Percentiles rank a stretch among this genome's conserved stretches.
Conservation (phyloP, 2,329 filamentous ascomycete genomes). For the Pyricularia grisea region DNA sequence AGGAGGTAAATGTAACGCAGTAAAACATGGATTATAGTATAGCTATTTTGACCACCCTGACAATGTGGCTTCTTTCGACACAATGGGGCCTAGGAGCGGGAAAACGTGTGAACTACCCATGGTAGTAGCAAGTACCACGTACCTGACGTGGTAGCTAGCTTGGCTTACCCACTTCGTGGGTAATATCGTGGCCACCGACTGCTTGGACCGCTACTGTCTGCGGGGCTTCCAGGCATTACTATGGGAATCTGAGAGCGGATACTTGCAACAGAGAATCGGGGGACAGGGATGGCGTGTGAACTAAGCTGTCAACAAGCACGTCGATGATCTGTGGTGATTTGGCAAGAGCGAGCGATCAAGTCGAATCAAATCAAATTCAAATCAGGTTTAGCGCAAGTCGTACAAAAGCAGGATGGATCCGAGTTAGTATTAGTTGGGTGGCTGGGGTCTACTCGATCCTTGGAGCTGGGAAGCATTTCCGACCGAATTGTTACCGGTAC, state of each 20-base stretch:
- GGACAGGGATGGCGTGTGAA: neutral
- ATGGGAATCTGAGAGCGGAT: neutral
- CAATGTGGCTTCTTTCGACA: neutral
- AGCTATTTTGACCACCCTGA: too few species aligned
- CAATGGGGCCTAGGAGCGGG: neutral
- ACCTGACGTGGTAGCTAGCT: neutral
- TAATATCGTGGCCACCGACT: neutral
- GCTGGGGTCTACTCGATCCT: neutral
- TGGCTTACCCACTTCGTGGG: neutral
- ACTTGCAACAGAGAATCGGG: neutral
- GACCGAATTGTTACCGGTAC: neutral
- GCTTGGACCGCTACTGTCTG: neutral
- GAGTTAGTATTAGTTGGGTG: neutral
- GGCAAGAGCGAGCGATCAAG: neutral
- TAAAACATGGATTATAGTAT: neutral
- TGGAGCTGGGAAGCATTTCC: neutral
- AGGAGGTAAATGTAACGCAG: too few species aligned
- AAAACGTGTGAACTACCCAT: neutral
- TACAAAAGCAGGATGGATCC: neutral
- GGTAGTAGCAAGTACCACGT: neutral
- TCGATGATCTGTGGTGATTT: neutral
- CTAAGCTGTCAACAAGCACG: neutral
- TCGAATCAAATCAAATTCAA: neutral
- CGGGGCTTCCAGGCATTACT: neutral
- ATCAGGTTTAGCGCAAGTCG: neutral